Evolutionary conservation across 2,329 filamentous ascomycete genomes (phyloP).

Genomic region (Uncinocarpus reesii): DNA sequence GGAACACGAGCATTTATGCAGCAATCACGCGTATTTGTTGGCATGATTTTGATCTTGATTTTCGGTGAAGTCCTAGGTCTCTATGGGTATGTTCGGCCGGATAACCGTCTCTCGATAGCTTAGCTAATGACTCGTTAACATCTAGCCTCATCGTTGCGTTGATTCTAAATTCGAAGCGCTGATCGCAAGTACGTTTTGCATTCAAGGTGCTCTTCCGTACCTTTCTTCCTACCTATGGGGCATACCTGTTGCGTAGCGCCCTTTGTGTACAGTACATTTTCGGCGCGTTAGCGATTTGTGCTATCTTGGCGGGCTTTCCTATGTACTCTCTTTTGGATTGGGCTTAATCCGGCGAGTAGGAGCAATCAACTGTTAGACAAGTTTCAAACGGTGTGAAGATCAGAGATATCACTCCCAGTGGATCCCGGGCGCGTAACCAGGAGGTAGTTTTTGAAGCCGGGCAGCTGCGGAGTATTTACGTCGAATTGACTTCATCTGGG

Average conservation of each 20-base stretch:
- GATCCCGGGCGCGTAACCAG: too few relatives aligned
- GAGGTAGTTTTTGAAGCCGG: too few relatives aligned
- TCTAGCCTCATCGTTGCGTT: conserved; percentile 75
- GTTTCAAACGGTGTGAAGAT: too few relatives aligned
- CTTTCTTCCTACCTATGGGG: neutral
- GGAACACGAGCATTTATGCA: conserved; percentile 91
- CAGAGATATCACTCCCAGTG: too few relatives aligned
- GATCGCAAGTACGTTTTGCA: neutral
- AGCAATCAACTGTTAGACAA: conserved; percentile 1
- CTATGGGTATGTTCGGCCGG: conserved; percentile 63
- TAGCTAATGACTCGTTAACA: neutral
- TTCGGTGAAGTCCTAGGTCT: conserved; percentile 95
- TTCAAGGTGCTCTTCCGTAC: neutral
- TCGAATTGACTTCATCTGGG: conserved; percentile 9
- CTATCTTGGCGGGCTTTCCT: neutral
- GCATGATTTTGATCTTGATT: conserved; percentile 97
- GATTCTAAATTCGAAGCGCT: conserved; percentile 78
- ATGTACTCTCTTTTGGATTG: neutral
- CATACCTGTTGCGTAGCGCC: neutral
- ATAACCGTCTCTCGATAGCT: neutral
- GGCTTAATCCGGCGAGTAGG: conserved; percentile 5
- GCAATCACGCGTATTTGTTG: conserved; percentile 90
- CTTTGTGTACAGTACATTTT: conserved; percentile 7
- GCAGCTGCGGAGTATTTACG: conserved; percentile 7
- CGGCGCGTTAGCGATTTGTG: conserved; percentile 1